Conservation (phyloP, 2,329 filamentous ascomycete genomes). For the Clonostachys rhizophaga region DNA sequence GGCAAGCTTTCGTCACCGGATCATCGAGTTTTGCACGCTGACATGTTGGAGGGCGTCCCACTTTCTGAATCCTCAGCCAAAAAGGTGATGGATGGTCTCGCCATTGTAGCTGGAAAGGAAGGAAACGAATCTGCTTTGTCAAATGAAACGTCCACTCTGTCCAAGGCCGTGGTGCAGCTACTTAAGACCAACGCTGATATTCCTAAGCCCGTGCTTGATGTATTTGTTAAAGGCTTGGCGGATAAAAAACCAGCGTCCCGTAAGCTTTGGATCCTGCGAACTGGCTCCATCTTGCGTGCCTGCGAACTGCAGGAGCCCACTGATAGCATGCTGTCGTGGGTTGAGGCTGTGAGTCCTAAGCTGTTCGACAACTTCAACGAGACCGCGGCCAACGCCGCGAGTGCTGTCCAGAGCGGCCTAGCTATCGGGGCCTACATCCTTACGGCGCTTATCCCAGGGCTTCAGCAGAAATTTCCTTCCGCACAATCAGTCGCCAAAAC, state of each 20-base stretch:
- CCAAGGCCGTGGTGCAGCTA: constrained; percentile 58
- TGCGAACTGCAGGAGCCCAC: constrained; percentile 38
- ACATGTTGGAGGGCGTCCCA: constrained; percentile 67
- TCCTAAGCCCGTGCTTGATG: constrained; percentile 63
- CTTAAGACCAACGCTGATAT: constrained; percentile 57
- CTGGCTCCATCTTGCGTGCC: constrained; percentile 66
- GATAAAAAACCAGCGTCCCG: constrained; percentile 81
- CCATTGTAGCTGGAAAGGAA: constrained; percentile 72
- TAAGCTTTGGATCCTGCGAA: constrained; percentile 73
- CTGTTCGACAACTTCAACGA: constrained; percentile 73
- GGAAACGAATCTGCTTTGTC: constrained; percentile 79
- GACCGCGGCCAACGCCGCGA: constrained; percentile 69
- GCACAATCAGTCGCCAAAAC: constrained; percentile 51
- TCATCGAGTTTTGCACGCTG: constrained; percentile 76
- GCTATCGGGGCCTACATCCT: constrained; percentile 75
- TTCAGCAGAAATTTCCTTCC: constrained; percentile 50
- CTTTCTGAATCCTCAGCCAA: constrained; percentile 57
- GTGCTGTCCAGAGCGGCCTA: constrained; percentile 78
- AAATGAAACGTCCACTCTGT: constrained; percentile 69
- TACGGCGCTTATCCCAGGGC: constrained; percentile 54
- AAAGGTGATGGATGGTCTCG: constrained; percentile 63
- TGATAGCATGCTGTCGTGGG: constrained; percentile 42
- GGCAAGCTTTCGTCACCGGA: constrained; percentile 83
- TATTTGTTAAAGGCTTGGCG: constrained; percentile 72
- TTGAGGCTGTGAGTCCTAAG: constrained; percentile 45